Percentiles rank a stretch among this genome's conserved stretches.
Conservation (phyloP, 768 basidiomycete genomes). For the Tylopilus rubrobrunneus region DNA sequence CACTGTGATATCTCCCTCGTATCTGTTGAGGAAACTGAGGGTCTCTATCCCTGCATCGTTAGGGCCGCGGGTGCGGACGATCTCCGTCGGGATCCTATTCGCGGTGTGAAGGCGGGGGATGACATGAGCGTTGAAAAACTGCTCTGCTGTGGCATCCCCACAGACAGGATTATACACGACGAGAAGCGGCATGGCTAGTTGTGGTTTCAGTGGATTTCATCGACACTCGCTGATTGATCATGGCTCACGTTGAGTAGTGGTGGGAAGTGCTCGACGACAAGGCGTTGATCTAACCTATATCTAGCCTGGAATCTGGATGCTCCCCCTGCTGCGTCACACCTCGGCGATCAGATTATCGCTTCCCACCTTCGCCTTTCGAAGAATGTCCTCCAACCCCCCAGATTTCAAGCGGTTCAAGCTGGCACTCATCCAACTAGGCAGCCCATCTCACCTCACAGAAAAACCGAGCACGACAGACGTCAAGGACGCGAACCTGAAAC, state of each 20-base stretch:
- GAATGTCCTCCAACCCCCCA: constrained; percentile 31
- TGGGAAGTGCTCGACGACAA: too few species aligned
- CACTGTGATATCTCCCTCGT: constrained; percentile 38
- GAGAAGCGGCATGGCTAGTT: constrained; percentile 44
- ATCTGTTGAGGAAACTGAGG: constrained; percentile 36
- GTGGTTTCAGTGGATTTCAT: neutral
- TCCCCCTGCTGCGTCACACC: constrained; percentile 10
- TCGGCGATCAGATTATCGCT: neutral
- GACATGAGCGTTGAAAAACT: constrained; percentile 58
- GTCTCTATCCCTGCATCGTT: constrained; percentile 55
- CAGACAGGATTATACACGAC: constrained; percentile 75
- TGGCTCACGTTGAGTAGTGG: constrained; percentile 5
- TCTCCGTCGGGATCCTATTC: constrained; percentile 30
- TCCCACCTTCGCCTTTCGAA: constrained; percentile 2
- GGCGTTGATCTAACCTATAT: neutral
- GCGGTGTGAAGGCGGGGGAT: constrained; percentile 52
- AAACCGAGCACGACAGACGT: constrained; percentile 29
- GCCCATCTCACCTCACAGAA: constrained; percentile 42
- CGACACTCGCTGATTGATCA: neutral
- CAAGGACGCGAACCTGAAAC: constrained; percentile 75
- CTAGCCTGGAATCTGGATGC: constrained; percentile 9
- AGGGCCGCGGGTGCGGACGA: constrained; percentile 46
- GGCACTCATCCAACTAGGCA: constrained; percentile 88
- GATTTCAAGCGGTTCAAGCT: constrained; percentile 73
- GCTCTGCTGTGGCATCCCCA: constrained; percentile 54